Base-by-base conservation (phyloP, 345 rosid genomes). In the Isatis tinctoria region DNA sequence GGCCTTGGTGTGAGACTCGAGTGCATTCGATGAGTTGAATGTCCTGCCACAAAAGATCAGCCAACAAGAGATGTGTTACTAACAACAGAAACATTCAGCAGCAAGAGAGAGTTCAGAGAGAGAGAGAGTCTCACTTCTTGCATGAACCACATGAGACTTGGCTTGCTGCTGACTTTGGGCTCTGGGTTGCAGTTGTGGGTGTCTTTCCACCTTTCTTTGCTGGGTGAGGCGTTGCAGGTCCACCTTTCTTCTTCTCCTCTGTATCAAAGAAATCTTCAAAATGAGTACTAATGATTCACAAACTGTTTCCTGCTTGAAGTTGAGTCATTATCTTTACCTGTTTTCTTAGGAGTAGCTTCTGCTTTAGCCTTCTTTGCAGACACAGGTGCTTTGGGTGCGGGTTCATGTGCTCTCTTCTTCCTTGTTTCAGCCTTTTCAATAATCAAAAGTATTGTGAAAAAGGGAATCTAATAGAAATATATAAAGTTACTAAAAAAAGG, bases 171-270 rank as follows among this genome's bases (percentile, higher is more conserved):
- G 96, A 89, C 68, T 89, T 91, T 1, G 90, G 96, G 24, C 82
- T 79, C 74, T 83, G 74, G 11, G 78, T 60, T 68, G 73, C 69
- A 22, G 68, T 33, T 0, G 56, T 20, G 0, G 79, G 74, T 26
- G 74, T 60, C 51, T 82, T 87, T 12, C 74, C 88, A 26, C 80
- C 88, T 44, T 84, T 77, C 77, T 91, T 93, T 3, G 86, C 78
- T 0, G 95, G 98, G 75, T 93, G 85, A 0, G 98, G 98, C 10
- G 97, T 91, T 20, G 91, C 95, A 0, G 84, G 96, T 48, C 88
- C 87, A 49, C 69, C 69, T 37, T 67, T 74, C 80, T 88, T 93
- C 86, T 91, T 90, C 37, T 84, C 95, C 76, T 90, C 98, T 94
- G 69, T 57, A 51, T 30, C 76, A 67, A 51, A 41, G 10, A 44